Evolutionary conservation across 1,284 basidiomycete species (phyloP), one percentile per base, ranked within the genome.

Genomic region (Gomphus bonarii): DNA sequence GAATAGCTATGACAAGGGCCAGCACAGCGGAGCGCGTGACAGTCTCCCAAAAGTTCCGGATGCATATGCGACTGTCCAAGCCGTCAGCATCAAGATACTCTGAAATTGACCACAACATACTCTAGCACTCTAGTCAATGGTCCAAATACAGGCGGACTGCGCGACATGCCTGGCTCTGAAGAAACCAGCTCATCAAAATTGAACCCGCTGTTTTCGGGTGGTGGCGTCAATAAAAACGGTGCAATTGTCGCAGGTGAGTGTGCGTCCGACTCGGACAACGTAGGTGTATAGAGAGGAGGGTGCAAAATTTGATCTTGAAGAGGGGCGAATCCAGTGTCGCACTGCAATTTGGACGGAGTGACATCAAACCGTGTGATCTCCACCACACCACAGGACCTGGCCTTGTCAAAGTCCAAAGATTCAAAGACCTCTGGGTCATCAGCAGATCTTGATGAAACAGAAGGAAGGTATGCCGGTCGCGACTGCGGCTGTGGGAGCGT

Each of bases 81-180:
- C 6, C 6, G n/a, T 43, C 42, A 43, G 42, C 42, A 8, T 43
- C 18, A 9, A 9, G 14, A 40, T 18, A 35, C 18, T 22, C 6
- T 31, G 14, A 3, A 14, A 49, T 18, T 30, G 20, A 10, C 12
- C 18, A 28, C 16, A n/a, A 49, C 47, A n/a, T 49, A 49, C 47
- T 49, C 47, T 8, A 50, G 22, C 31, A 50, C 33, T 36, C 25
- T 50, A 22, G 49, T 38, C 49, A 50, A 31, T 22, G 49, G 49
- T 33, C 31, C 49, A 50, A 50, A 50, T n/a, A 50, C 20, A 50
- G 49, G 49, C 16, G 49, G 49, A 36, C 49, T 50, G 20, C 31
- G 16, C 12, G 31, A 35, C 49, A 48, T 30, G 46, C 9, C 46
- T 31, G 47, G 47, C 47, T 31, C 31, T 7, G 28, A 35, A 8